Base-by-base conservation (phyloP, 2,329 filamentous ascomycete species). In the Claviceps humidiphila region DNA sequence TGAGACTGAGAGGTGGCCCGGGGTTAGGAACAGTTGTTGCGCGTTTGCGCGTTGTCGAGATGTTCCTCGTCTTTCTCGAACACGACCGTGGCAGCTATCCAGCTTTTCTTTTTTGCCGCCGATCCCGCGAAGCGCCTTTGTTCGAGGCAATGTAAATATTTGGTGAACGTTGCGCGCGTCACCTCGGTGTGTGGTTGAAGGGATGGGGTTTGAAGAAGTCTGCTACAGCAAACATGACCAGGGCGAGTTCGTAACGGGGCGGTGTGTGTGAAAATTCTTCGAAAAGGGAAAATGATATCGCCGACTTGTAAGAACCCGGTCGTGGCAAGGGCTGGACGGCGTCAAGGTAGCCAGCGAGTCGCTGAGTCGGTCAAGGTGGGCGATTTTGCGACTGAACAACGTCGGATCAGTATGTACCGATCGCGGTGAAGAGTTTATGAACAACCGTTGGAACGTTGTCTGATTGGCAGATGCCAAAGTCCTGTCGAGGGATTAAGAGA, bases 101-200 rank as follows among this genome's bases (percentile, higher is more conserved):
- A 6, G n/a, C 8, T 26, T 22, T 41, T 4, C 17, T 20, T 42
- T 9, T 47, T 5, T 51, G 52, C 40, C 38, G 24, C 26, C 38
- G 30, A 34, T 48, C 39, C 30, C 11, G 39, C 14, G 30, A 22
- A 42, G 34, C 47, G 47, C 34, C 22, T 46, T 48, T 7, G n/a
- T 5, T 45, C 11, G 40, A 34, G 17, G 30, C 13, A 40, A 40
- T 43, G 67, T 65, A 70, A 30, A 45, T 34, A 39, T 67, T 71
- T 71, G 72, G 67, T 68, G 66, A 65, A 67, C 68, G 67, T 68
- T 71, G 64, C 38, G 66, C 71, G 70, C 67, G 75, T 80, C 77
- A 80, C 76, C 77, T 77, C 72, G 75, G 74, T 77, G 76, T 78
- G 72, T 75, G 73, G 71, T 78, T 74, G 75, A 74, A 74, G 65